Base-by-base conservation (phyloP, 495 filamentous ascomycete species). In the Hypoxylon cercidicola region DNA sequence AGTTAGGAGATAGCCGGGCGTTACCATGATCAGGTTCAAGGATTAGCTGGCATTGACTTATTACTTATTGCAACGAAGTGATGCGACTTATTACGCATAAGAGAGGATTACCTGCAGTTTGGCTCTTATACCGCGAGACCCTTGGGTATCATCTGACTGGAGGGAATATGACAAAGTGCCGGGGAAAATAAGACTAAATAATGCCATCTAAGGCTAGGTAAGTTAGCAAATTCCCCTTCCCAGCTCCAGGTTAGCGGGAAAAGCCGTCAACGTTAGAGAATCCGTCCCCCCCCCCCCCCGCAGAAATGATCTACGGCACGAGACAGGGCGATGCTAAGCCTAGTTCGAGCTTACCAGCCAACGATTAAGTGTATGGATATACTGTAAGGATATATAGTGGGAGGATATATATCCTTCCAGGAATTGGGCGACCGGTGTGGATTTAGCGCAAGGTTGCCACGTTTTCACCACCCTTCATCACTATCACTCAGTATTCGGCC, bases 401-500 rank as follows among this genome's bases (percentile, higher is more conserved):
- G n/a, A n/a, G n/a, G n/a, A 9, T 32, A 45, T 61, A 51, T 56
- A 18, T 30, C 51, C 52, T 16, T 55, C 39, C 35, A 49, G 47
- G 43, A 55, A 60, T 55, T 45, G 53, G 30, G 49, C 47, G 37
- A 60, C 25, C 37, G 55, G 46, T 59, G 51, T 57, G 53, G 44
- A 47, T 51, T 58, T 48, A 66, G 54, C 51, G 55, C 56, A 68
- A 57, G 72, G 61, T 51, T 66, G 58, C 64, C 57, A 59, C 64
- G 56, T 72, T 66, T 66, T 72, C 45, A 63, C 56, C 23, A 54
- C 51, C 51, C 43, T 47, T 55, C 52, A 64, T 13, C 51, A 62
- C 55, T 46, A 53, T 61, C 55, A 60, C 63, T 70, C 57, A 64
- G 55, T 62, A 72, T 72, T 72, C 70, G 70, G 70, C 55, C 70